Conservation (phyloP, 345 rosid species). For the Dimocarpus longan region DNA sequence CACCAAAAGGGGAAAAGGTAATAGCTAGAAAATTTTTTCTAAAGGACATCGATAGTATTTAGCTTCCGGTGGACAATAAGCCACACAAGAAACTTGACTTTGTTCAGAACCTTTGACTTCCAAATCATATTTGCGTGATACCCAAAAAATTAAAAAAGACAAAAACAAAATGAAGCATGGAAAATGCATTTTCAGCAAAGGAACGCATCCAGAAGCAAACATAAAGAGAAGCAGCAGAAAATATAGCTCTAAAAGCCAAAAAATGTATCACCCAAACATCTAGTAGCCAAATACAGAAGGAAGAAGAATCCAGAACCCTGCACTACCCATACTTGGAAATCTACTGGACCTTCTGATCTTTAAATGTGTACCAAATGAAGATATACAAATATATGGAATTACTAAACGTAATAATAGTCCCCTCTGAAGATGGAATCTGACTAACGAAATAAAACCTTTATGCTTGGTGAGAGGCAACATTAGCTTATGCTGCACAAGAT, state of each 20-base stretch:
- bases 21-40: no score
- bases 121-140: no score
- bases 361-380: neutral
- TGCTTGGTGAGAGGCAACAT: neutral
- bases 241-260: constrained; percentile 14
- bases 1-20: no score
- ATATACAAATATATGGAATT: neutral
- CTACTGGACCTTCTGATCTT: neutral
- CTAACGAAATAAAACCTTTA: neutral
- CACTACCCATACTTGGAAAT: neutral
- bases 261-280: neutral
- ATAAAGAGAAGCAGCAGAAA: neutral
- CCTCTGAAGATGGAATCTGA: neutral
- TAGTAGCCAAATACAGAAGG: neutral
- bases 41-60: no score
- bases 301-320: constrained; percentile 7
- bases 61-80: no score
- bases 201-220: constrained; percentile 14
- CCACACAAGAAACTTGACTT: no score
- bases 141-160: neutral
- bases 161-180: neutral
- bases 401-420: neutral
- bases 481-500: constrained; percentile 1
- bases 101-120: no score
- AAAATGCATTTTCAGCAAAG: constrained; percentile 13